These are phyloP conservation scores for Penicillium sclerotiorum DNA, from an alignment of 2,329 filamentous ascomycete species.

Conservation along the genomic window DNA sequence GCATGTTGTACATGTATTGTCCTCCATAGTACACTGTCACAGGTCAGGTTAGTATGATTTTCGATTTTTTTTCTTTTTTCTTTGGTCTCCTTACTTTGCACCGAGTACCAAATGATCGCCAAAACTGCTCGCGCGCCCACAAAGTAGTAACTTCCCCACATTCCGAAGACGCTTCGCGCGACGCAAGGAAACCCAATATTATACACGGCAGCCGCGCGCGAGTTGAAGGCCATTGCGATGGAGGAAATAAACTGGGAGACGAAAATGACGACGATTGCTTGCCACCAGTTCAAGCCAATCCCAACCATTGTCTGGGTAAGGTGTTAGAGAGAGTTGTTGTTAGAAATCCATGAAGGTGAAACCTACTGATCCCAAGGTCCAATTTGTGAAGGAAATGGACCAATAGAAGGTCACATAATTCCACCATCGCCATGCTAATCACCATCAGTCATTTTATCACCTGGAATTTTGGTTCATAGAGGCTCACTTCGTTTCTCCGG, in stretches of 20 bases:
- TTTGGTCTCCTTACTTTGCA: conserved; percentile 3
- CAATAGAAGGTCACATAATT: conserved; percentile 9
- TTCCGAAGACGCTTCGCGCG: conserved; percentile 7
- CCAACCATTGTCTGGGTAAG: conserved; percentile 3
- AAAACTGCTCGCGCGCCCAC: conserved; percentile 5
- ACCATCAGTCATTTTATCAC: neutral
- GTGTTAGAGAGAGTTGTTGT: neutral
- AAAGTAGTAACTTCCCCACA: conserved; percentile 9
- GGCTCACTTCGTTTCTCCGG: conserved; percentile 6
- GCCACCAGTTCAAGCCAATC: conserved; percentile 9
- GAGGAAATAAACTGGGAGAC: conserved; percentile 6
- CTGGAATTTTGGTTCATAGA: neutral
- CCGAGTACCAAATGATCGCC: conserved; percentile 6
- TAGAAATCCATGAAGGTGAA: neutral
- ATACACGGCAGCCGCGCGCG: conserved; percentile 1
- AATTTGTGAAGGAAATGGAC: conserved; percentile 9
- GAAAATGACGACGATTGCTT: conserved; percentile 7
- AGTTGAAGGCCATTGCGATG: conserved; percentile 7
- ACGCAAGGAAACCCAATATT: conserved; percentile 4
- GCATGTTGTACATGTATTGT: conserved; percentile 6
- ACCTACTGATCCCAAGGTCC: conserved; percentile 7
- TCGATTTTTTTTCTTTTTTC: neutral
- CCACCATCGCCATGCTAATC: conserved; percentile 9
- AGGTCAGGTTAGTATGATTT: neutral
- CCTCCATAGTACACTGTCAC: conserved; percentile 2